Evolutionary conservation across 768 basidiomycete species (phyloP).

Genomic region (Tulasnella sp.): DNA sequence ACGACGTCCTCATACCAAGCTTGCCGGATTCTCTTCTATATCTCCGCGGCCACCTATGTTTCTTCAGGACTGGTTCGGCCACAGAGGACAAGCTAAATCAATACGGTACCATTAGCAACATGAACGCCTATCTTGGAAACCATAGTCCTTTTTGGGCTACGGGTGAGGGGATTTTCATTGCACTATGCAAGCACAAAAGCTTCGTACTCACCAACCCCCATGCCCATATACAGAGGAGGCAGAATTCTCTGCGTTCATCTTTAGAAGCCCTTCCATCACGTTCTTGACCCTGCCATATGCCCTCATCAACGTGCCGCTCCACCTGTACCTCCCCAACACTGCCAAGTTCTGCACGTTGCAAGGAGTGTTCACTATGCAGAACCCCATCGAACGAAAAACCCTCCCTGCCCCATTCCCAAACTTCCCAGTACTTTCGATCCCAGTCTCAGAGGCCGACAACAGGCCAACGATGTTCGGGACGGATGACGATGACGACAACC

Average conservation of each 20-base stretch:
- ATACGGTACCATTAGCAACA: too few species aligned
- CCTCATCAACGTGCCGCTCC: background rate
- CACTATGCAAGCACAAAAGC: too few species aligned
- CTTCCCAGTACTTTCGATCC: background rate
- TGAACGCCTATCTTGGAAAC: too few species aligned
- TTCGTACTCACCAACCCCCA: too few species aligned
- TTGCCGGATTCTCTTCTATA: background rate
- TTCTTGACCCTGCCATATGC: background rate
- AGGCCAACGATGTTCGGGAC: too few species aligned
- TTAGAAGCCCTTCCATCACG: background rate
- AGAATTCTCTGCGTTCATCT: conserved; percentile 8
- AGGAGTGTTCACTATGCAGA: background rate
- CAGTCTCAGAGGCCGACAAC: too few species aligned
- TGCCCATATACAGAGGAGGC: conserved; percentile 2
- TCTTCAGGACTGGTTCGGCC: too few species aligned
- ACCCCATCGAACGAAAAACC: background rate
- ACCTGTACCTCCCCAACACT: background rate
- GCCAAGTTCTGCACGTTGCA: conserved; percentile 1
- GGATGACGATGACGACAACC: too few species aligned
- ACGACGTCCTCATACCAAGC: background rate
- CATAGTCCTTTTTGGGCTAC: too few species aligned
- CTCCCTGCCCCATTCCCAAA: background rate
- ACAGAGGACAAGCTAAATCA: too few species aligned
- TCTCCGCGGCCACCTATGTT: background rate
- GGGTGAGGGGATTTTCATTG: too few species aligned